These are phyloP conservation scores for Rubroboletus satanas DNA, from an alignment of 768 basidiomycete species.

Conservation along the genomic window DNA sequence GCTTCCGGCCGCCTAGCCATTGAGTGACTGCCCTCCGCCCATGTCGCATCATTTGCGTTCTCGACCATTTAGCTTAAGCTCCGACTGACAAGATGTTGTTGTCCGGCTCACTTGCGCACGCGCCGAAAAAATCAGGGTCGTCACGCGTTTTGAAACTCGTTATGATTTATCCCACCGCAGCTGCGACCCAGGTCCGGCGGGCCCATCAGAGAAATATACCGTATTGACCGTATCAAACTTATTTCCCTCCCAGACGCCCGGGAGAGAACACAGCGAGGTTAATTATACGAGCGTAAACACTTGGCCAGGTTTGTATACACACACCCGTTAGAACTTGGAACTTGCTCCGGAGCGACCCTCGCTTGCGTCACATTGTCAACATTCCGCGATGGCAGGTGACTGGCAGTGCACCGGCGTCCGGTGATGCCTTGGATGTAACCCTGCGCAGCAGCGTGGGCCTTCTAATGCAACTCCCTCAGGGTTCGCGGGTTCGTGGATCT, in stretches of 20 bases:
- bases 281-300: conserved; percentile 11
- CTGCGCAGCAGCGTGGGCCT: conserved; percentile 20
- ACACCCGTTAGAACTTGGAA: neutral
- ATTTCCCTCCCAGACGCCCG: conserved; percentile 4
- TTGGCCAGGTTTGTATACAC: conserved; percentile 3
- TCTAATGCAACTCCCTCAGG: conserved; percentile 14
- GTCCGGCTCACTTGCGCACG: conserved; percentile 1
- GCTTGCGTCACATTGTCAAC: conserved; percentile 13
- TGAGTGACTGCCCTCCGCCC: conserved; percentile 26
- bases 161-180: conserved; percentile 3
- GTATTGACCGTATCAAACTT: neutral
- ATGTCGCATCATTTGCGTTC: conserved; percentile 22
- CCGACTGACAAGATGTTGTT: conserved; percentile 8
- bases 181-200: conserved; percentile 4
- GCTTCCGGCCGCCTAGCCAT: conserved; percentile 1
- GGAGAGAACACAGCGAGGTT: conserved; percentile 1
- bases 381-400: conserved; percentile 2
- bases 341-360: neutral
- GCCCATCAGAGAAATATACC: conserved; percentile 15
- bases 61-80: conserved; percentile 19
- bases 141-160: conserved; percentile 6
- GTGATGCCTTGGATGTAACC: neutral
- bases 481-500: conserved; percentile 12
- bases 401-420: conserved; percentile 5
- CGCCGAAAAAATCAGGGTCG: conserved; percentile 22